Evolutionary conservation across 495 filamentous ascomycete species (phyloP).

Genomic region (Tuber melanosporum): DNA sequence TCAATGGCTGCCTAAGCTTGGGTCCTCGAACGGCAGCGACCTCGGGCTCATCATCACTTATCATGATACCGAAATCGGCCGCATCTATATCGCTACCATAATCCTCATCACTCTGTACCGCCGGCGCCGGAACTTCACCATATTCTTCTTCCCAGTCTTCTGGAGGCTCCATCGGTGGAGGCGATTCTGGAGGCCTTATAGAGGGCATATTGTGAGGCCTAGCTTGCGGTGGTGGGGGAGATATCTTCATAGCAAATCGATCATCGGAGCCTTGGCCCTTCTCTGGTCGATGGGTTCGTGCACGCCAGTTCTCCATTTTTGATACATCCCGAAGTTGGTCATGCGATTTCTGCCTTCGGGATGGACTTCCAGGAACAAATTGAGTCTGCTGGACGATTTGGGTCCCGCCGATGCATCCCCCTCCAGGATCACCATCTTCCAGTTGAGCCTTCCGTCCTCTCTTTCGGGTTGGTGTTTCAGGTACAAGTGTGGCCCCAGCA

Average conservation of each 20-base stretch:
- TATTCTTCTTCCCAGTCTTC: slow-evolving; percentile 15
- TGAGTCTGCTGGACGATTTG: slow-evolving; percentile 31
- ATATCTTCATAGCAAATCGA: slow-evolving; percentile 7
- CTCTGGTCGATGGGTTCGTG: neutral
- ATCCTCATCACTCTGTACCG: slow-evolving; percentile 38
- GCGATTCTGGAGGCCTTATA: slow-evolving; percentile 14
- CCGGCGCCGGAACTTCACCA: slow-evolving; percentile 25
- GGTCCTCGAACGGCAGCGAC: neutral
- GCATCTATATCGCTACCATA: slow-evolving; percentile 38
- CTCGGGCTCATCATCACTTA: slow-evolving; percentile 34
- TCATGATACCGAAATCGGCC: slow-evolving; percentile 22
- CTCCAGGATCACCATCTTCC: neutral
- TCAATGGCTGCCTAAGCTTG: slow-evolving; percentile 15
- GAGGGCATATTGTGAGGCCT: slow-evolving; percentile 2
- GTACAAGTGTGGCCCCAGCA: slow-evolving; percentile 23
- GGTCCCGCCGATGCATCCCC: neutral
- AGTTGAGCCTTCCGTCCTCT: slow-evolving; percentile 6
- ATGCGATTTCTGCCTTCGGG: neutral
- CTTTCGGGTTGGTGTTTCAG: slow-evolving; percentile 25
- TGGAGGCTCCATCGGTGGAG: slow-evolving; percentile 2
- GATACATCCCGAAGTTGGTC: slow-evolving; percentile 11
- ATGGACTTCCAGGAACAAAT: slow-evolving; percentile 9
- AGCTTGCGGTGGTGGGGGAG: slow-evolving; percentile 16
- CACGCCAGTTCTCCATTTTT: neutral
- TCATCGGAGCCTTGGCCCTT: neutral